These are phyloP conservation scores for Colletotrichum neosansevieriae DNA, from an alignment of 2,329 filamentous ascomycete species.

Conservation along the genomic window DNA sequence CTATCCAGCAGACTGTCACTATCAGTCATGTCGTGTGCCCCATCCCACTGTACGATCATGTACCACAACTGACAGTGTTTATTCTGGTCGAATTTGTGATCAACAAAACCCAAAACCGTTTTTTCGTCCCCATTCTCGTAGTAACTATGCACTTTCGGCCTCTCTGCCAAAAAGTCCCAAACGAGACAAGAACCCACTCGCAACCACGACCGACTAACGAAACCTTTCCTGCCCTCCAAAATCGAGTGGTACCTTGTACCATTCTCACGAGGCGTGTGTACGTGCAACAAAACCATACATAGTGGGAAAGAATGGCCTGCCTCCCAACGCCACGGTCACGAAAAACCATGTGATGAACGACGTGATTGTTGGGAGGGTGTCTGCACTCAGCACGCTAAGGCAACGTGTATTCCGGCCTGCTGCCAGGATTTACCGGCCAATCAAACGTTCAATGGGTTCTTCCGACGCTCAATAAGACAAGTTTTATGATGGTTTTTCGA, in stretches of 20 bases:
- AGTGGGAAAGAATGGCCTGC: too few species aligned
- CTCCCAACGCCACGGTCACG: not conserved
- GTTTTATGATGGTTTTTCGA: too few species aligned
- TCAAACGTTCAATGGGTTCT: too few species aligned
- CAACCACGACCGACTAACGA: not conserved
- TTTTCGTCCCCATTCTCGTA: not conserved
- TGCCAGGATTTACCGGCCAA: too few species aligned
- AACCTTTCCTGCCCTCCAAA: not conserved
- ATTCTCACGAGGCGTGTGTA: too few species aligned
- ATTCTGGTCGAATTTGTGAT: not conserved
- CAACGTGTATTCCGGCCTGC: too few species aligned
- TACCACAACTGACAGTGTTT: not conserved
- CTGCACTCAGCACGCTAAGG: too few species aligned
- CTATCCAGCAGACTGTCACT: not conserved
- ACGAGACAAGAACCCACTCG: not conserved
- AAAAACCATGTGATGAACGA: conserved; percentile 8
- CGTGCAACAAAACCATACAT: too few species aligned
- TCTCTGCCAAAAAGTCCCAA: not conserved
- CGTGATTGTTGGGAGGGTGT: too few species aligned
- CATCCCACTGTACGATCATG: not conserved
- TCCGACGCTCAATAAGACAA: too few species aligned
- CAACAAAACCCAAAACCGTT: too few species aligned
- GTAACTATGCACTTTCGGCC: not conserved
- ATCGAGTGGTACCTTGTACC: not conserved
- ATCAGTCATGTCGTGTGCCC: not conserved